A percentile compares a stretch with the other conserved stretches of the same genome.
These are phyloP conservation scores for Petrea volubilis DNA, from an alignment of 257 asterid genomes.

Conservation along the genomic window DNA sequence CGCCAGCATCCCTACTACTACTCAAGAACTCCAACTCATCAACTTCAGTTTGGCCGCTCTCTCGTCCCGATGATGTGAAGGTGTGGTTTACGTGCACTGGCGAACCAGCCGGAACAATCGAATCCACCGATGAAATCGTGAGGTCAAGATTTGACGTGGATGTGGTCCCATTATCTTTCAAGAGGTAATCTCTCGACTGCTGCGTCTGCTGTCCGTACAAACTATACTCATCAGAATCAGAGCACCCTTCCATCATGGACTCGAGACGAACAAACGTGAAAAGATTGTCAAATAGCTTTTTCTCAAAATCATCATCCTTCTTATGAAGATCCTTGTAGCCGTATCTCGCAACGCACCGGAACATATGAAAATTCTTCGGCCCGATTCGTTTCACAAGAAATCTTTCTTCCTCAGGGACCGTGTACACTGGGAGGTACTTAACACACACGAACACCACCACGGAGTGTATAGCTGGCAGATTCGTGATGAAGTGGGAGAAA, in stretches of 20 bases:
- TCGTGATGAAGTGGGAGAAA: constrained; percentile 94
- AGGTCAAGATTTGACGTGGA: constrained; percentile 39
- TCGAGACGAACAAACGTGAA: constrained; percentile 86
- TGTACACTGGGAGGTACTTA: constrained; percentile 93
- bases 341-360: constrained; percentile 89
- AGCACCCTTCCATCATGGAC: constrained; percentile 95
- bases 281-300: constrained; percentile 69
- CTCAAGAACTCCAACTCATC: constrained; percentile 81
- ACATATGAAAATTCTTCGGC: constrained; percentile 90
- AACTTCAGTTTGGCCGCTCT: constrained; percentile 59
- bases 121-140: constrained; percentile 64
- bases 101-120: constrained; percentile 62
- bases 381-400: constrained; percentile 91
- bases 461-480: constrained; percentile 85
- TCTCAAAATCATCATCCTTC: constrained; percentile 89
- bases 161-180: constrained; percentile 36
- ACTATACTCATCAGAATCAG: constrained; percentile 89
- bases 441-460: constrained; percentile 89
- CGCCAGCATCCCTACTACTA: constrained; percentile 81
- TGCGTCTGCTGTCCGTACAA: constrained; percentile 71
- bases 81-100: constrained; percentile 41
- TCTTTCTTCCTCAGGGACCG: constrained; percentile 88
- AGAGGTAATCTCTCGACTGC: constrained; percentile 44
- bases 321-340: constrained; percentile 94
- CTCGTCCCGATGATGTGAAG: constrained; percentile 51